Conservation (phyloP, 176 grass and related monocot genomes). For the Alloteropsis semialata region DNA sequence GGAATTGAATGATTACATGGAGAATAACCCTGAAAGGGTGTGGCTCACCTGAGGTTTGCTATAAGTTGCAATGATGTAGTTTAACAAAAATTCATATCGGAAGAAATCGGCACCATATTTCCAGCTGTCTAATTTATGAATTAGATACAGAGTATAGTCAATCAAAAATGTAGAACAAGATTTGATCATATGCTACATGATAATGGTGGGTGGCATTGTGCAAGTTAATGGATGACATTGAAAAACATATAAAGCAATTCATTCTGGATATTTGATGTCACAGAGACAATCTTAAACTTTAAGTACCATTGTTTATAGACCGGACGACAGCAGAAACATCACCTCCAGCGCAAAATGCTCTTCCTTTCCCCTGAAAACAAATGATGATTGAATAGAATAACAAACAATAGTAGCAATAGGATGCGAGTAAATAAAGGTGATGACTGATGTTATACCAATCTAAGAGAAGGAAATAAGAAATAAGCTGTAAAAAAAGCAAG, state of each 20-base stretch:
- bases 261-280: background rate
- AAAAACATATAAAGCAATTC: slow-evolving; percentile 20
- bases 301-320: slow-evolving; percentile 57
- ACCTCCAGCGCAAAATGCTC: slow-evolving; percentile 98
- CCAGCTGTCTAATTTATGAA: slow-evolving; percentile 66
- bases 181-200: slow-evolving; percentile 15
- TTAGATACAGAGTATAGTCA: slow-evolving; percentile 14
- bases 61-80: slow-evolving; percentile 89
- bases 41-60: slow-evolving; percentile 77
- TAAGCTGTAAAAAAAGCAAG: background rate
- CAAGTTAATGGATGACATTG: background rate
- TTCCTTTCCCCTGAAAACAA: slow-evolving; percentile 82
- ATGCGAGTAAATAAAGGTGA: background rate
- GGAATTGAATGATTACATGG: slow-evolving; percentile 8
- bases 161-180: background rate
- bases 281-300: background rate
- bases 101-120: slow-evolving; percentile 77
- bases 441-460: background rate
- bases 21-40: slow-evolving; percentile 25
- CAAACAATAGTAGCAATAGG: background rate
- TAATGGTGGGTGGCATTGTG: background rate
- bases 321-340: slow-evolving; percentile 68
- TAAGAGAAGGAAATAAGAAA: slow-evolving; percentile 15
- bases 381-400: background rate
- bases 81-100: slow-evolving; percentile 70